phyloP scores from a whole-genome alignment of 2,329 filamentous ascomycete genomes.

The Phialophora expanda region DNA sequence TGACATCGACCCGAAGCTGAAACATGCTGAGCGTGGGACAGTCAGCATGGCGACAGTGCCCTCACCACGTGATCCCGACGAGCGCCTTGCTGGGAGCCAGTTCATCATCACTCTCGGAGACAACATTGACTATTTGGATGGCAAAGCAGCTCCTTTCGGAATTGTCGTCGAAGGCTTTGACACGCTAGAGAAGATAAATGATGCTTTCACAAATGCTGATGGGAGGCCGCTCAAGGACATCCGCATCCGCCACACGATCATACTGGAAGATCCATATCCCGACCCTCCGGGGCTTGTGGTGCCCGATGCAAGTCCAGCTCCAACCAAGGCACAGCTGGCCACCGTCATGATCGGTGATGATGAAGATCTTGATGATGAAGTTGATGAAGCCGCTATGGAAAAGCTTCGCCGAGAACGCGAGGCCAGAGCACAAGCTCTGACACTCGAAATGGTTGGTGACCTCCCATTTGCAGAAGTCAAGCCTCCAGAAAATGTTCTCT shows the following conservation, averaged over 20 bases:
- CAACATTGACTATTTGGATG: slow-evolving; percentile 86
- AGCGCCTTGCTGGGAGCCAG: slow-evolving; percentile 83
- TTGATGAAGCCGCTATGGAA: slow-evolving; percentile 80
- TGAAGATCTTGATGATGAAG: slow-evolving; percentile 76
- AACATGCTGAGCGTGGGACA: slow-evolving; percentile 85
- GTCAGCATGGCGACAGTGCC: slow-evolving; percentile 97
- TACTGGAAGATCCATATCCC: slow-evolving; percentile 89
- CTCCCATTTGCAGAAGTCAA: slow-evolving; percentile 96
- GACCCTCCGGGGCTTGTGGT: slow-evolving; percentile 79
- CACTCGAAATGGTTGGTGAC: slow-evolving; percentile 96
- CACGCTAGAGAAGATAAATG: slow-evolving; percentile 89
- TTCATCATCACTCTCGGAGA: slow-evolving; percentile 93
- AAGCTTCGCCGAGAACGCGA: slow-evolving; percentile 83
- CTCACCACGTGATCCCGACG: slow-evolving; percentile 75
- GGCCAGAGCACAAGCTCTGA: slow-evolving; percentile 89
- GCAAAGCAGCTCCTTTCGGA: slow-evolving; percentile 92
- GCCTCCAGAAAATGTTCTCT: slow-evolving; percentile 94
- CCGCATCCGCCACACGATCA: slow-evolving; percentile 86
- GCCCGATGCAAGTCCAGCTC: slow-evolving; percentile 78
- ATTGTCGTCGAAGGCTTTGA: slow-evolving; percentile 97
- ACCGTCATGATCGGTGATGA: slow-evolving; percentile 93
- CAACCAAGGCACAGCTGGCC: slow-evolving; percentile 81
- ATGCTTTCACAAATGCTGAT: slow-evolving; percentile 81
- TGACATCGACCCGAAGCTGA: slow-evolving; percentile 84
- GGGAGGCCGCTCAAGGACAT: slow-evolving; percentile 93